phyloP scores from a whole-genome alignment of 73 alveolate species.

The Halteria grandinella region DNA sequence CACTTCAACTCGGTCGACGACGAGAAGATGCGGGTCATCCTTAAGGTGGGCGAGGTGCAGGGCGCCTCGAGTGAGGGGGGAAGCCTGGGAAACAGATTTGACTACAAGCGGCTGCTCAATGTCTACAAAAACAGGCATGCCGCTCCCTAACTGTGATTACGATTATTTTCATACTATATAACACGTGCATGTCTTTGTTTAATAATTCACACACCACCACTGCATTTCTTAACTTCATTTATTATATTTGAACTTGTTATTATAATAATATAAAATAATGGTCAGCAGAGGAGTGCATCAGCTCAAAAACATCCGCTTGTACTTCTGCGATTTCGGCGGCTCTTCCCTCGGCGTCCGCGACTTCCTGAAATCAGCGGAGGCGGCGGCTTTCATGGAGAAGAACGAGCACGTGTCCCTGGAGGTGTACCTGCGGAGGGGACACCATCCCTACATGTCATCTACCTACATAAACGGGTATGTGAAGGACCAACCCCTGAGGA shows the following conservation, averaged over 20 bases:
- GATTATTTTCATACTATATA: neutral
- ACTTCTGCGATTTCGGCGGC: constrained; percentile 81
- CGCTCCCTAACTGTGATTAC: constrained; percentile 32
- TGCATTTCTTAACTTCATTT: neutral
- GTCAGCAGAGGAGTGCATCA: constrained; percentile 71
- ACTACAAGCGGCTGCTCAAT: constrained; percentile 76
- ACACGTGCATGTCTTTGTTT: neutral
- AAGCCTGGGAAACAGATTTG: constrained; percentile 55
- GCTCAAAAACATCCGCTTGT: constrained; percentile 61
- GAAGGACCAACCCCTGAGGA: constrained; percentile 64
- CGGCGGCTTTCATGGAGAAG: constrained; percentile 43
- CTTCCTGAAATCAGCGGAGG: constrained; percentile 25
- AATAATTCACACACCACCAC: neutral
- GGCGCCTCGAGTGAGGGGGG: constrained; percentile 69
- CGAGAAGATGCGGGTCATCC: constrained; percentile 64
- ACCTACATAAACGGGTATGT: constrained; percentile 72
- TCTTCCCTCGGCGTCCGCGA: constrained; percentile 75
- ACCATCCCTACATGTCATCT: constrained; percentile 70
- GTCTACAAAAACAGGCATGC: constrained; percentile 79
- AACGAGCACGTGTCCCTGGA: constrained; percentile 50
- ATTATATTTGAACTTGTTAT: neutral
- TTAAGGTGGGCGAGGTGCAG: constrained; percentile 56
- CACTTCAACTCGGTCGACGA: constrained; percentile 55
- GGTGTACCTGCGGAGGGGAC: constrained; percentile 60
- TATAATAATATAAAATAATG: constrained; percentile 43